These are phyloP conservation scores for Tilletia indica DNA, from an alignment of 1,284 basidiomycete genomes.

Conservation along the genomic window DNA sequence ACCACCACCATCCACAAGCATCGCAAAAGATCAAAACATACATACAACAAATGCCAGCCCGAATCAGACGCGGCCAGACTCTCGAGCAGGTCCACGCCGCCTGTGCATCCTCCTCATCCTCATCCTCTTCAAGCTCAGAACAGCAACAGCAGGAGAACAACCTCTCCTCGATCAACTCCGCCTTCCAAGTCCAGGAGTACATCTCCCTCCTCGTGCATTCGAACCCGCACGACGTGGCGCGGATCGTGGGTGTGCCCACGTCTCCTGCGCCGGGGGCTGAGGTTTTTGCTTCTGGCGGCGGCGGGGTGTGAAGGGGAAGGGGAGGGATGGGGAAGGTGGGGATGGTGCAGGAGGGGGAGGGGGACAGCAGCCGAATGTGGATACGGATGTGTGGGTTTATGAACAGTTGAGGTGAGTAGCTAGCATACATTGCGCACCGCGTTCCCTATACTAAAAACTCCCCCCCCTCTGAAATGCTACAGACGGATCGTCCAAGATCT, in stretches of 20 bases:
- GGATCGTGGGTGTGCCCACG: constrained; percentile 68
- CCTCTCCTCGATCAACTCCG: constrained; percentile 66
- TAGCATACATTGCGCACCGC: too few relatives aligned
- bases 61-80: constrained; percentile 14
- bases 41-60: not conserved
- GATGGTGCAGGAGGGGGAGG: constrained; percentile 59
- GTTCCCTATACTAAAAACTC: not conserved
- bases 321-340: constrained; percentile 13
- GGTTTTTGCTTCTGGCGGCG: constrained; percentile 29
- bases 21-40: too few relatives aligned
- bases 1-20: not conserved
- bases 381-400: constrained; percentile 82
- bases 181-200: constrained; percentile 93
- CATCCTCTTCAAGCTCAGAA: constrained; percentile 17
- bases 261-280: constrained; percentile 26
- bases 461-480: not conserved
- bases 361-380: constrained; percentile 45
- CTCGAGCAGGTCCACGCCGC: constrained; percentile 10
- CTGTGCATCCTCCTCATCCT: not conserved
- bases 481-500: constrained; percentile 90
- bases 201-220: constrained; percentile 79
- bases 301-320: constrained; percentile 49
- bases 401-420: constrained; percentile 77
- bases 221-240: constrained; percentile 81
- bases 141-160: not conserved